Evolutionary conservation across 495 filamentous ascomycete species (phyloP).

Genomic region (Cairneyella variabilis): DNA sequence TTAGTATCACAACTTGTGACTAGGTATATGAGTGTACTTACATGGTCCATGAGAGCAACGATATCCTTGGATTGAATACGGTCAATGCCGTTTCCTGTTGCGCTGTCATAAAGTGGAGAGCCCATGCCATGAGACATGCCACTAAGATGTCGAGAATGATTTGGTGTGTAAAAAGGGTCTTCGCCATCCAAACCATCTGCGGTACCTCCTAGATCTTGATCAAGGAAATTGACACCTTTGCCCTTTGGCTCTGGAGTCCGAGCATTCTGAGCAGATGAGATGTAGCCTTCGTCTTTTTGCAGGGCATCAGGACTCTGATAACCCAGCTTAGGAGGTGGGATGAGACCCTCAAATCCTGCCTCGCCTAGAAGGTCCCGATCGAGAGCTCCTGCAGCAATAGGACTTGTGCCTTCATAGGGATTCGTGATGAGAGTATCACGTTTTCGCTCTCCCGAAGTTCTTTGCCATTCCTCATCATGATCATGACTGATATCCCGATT

Average conservation of each 20-base stretch:
- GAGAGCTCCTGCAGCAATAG: constrained; percentile 40
- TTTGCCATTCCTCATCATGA: constrained; percentile 51
- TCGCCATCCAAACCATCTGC: constrained; percentile 60
- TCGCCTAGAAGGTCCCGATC: constrained; percentile 45
- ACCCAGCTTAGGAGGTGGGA: constrained; percentile 22
- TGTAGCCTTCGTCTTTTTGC: constrained; percentile 84
- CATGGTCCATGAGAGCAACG: constrained; percentile 95
- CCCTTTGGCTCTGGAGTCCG: constrained; percentile 57
- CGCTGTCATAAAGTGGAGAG: constrained; percentile 85
- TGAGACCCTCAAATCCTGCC: constrained; percentile 33
- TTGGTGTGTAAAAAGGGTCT: constrained; percentile 50
- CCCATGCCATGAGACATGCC: constrained; percentile 88
- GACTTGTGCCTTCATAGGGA: constrained; percentile 53
- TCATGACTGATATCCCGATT: constrained; percentile 46
- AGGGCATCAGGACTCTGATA: constrained; percentile 40
- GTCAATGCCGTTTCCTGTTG: constrained; percentile 86
- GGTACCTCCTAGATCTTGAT: constrained; percentile 46
- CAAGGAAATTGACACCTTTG: constrained; percentile 56
- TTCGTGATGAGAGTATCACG: constrained; percentile 54
- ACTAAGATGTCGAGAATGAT: constrained; percentile 70
- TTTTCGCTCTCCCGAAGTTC: constrained; percentile 50
- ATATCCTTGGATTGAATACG: constrained; percentile 96
- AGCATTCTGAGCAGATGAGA: constrained; percentile 73
- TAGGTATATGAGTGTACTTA: constrained; percentile 39
- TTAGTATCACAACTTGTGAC: constrained; percentile 31